These are phyloP conservation scores for Penicillium herquei DNA, from an alignment of 495 filamentous ascomycete species.

Conservation along the genomic window DNA sequence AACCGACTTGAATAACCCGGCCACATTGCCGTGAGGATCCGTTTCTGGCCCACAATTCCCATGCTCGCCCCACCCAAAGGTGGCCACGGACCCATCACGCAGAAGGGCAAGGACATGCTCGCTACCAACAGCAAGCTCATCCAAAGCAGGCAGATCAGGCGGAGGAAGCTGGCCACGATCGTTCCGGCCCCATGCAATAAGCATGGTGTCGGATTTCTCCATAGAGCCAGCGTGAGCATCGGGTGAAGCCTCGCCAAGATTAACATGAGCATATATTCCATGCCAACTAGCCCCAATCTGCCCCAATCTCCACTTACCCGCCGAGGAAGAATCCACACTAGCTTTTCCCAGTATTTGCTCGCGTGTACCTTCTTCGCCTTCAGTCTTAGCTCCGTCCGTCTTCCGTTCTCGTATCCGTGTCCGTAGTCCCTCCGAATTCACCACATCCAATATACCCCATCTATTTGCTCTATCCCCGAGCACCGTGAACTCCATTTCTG, in stretches of 20 bases:
- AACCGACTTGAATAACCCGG: conserved; percentile 61
- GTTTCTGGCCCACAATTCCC: conserved; percentile 82
- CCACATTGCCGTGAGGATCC: conserved; percentile 61
- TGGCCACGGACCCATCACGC: conserved; percentile 56
- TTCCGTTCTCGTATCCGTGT: background rate
- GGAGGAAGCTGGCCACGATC: conserved; percentile 82
- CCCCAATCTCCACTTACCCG: conserved; percentile 25
- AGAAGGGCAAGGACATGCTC: conserved; percentile 78
- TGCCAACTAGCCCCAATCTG: conserved; percentile 75
- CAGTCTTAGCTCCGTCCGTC: background rate
- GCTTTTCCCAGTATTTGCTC: background rate
- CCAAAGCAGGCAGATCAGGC: conserved; percentile 45
- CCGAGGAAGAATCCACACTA: background rate
- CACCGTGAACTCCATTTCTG: conserved; percentile 54
- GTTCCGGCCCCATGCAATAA: conserved; percentile 66
- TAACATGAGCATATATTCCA: conserved; percentile 62
- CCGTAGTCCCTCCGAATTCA: background rate
- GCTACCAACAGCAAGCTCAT: conserved; percentile 72
- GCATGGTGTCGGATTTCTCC: background rate
- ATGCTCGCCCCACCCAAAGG: conserved; percentile 97
- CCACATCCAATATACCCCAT: conserved; percentile 54
- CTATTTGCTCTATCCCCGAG: conserved; percentile 63
- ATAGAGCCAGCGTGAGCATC: background rate
- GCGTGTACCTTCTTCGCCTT: background rate
- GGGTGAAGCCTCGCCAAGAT: background rate